Evolutionary conservation across 192 early-diverging fungal genomes (phyloP).

Genomic region (Phlyctochytrium arcticum): DNA sequence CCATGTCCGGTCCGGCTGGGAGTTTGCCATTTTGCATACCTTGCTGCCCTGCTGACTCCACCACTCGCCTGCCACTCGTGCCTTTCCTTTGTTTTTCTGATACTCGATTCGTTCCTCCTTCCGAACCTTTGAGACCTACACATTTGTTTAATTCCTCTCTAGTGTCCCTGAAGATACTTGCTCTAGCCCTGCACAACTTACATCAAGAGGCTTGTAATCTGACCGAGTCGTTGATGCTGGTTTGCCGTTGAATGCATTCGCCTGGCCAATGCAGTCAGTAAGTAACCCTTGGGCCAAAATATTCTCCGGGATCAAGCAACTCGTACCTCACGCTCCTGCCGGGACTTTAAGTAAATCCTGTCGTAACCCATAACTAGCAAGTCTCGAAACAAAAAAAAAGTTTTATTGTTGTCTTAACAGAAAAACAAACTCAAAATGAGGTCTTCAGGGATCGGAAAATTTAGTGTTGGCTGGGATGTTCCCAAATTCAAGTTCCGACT

Average conservation of each 20-base stretch:
- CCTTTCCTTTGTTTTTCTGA: conserved; percentile 40
- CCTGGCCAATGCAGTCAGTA: background rate
- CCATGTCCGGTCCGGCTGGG: background rate
- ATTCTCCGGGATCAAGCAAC: background rate
- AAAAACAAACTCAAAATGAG: no score
- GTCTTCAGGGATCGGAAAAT: no score
- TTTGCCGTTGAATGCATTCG: conserved; percentile 7
- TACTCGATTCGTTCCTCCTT: conserved; percentile 38
- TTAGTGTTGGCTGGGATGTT: no score
- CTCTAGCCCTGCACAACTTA: background rate
- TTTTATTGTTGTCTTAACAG: background rate
- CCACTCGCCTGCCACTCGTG: conserved; percentile 41
- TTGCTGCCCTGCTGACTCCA: conserved; percentile 31
- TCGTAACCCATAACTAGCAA: background rate
- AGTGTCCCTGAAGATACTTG: background rate
- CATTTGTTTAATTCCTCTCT: background rate
- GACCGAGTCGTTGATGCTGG: conserved; percentile 10
- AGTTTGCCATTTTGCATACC: background rate
- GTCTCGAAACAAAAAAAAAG: background rate
- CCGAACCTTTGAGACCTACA: conserved; percentile 17
- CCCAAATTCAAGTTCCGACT: no score
- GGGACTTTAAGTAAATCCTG: conserved; percentile 1
- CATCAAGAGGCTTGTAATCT: conserved; percentile 18
- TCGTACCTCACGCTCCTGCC: conserved; percentile 8
- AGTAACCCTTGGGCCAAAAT: background rate